phyloP scores from a whole-genome alignment of 768 basidiomycete species.

The Phanerochaete carnosa region DNA sequence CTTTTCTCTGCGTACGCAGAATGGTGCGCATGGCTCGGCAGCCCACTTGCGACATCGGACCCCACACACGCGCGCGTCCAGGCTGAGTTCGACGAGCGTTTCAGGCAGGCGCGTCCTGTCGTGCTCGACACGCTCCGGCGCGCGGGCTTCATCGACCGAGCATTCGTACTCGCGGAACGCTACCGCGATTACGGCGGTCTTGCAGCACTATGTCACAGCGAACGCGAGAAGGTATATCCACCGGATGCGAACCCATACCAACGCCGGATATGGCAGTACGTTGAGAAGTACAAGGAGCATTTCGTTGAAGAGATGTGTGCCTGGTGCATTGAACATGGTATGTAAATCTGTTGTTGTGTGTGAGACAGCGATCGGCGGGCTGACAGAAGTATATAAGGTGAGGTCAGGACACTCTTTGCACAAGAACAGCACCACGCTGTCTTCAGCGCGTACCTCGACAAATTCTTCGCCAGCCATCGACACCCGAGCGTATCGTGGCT shows the following conservation, averaged over 20 bases:
- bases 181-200: slow-evolving; percentile 85
- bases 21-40: slow-evolving; percentile 64
- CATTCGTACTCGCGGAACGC: slow-evolving; percentile 81
- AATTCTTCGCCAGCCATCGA: slow-evolving; percentile 60
- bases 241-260: slow-evolving; percentile 64
- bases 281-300: slow-evolving; percentile 73
- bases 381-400: slow-evolving; percentile 43
- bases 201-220: slow-evolving; percentile 78
- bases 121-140: slow-evolving; percentile 75
- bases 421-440: slow-evolving; percentile 68
- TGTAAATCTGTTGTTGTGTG: no score
- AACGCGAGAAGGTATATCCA: slow-evolving; percentile 57
- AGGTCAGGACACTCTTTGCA: slow-evolving; percentile 77
- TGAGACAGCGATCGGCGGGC: background rate
- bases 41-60: slow-evolving; percentile 43
- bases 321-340: slow-evolving; percentile 92
- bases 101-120: slow-evolving; percentile 69
- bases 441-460: slow-evolving; percentile 52
- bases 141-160: slow-evolving; percentile 61
- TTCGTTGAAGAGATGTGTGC: slow-evolving; percentile 89
- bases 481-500: slow-evolving; percentile 79
- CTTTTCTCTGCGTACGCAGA: slow-evolving; percentile 69
- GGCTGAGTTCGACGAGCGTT: slow-evolving; percentile 60
- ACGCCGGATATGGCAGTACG: slow-evolving; percentile 62
- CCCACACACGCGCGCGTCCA: slow-evolving; percentile 52